Percentiles rank a stretch among this genome's conserved stretches.
Evolutionary conservation across 2,329 filamentous ascomycete species (phyloP).

Genomic region (Aspergillus sp.): DNA sequence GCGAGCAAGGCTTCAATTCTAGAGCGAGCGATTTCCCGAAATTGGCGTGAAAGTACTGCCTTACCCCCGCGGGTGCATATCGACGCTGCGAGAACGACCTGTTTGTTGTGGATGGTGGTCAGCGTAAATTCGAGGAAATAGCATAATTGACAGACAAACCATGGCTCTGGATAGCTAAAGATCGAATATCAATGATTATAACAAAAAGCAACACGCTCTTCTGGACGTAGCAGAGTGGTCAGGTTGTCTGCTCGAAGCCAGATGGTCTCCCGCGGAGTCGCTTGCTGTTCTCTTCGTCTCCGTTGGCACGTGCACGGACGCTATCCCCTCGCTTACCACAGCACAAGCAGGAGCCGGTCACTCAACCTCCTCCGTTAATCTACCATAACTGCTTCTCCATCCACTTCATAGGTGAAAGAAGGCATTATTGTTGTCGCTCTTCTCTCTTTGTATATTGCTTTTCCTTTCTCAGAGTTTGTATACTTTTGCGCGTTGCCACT

Average conservation of each 20-base stretch:
- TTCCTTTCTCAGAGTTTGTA: conserved; percentile 2
- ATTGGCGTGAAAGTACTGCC: conserved; percentile 94
- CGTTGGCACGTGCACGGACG: conserved; percentile 27
- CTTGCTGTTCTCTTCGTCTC: conserved; percentile 35
- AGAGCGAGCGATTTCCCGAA: conserved; percentile 94
- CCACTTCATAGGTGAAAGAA: not conserved
- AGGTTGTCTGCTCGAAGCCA: conserved; percentile 9
- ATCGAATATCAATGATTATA: not conserved
- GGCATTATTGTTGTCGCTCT: not conserved
- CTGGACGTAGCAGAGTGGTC: conserved; percentile 1
- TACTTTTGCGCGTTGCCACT: not conserved
- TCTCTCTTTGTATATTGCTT: not conserved
- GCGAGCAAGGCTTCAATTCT: conserved; percentile 94
- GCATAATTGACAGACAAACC: conserved; percentile 14
- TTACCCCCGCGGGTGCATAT: conserved; percentile 98
- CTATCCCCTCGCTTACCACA: conserved; percentile 34
- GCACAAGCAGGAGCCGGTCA: conserved; percentile 14
- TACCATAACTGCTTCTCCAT: conserved; percentile 6
- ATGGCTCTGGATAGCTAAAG: conserved; percentile 14
- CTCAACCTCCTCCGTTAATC: conserved; percentile 1
- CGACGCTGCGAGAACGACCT: conserved; percentile 98
- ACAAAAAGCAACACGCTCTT: conserved; percentile 2
- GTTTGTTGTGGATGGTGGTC: conserved; percentile 13
- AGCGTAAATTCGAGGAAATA: conserved; percentile 4
- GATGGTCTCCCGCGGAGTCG: conserved; percentile 18